A percentile compares a stretch with the other conserved stretches of the same genome.
phyloP scores from a whole-genome alignment of 345 rosid species.

The Noccaea bulbosa region DNA sequence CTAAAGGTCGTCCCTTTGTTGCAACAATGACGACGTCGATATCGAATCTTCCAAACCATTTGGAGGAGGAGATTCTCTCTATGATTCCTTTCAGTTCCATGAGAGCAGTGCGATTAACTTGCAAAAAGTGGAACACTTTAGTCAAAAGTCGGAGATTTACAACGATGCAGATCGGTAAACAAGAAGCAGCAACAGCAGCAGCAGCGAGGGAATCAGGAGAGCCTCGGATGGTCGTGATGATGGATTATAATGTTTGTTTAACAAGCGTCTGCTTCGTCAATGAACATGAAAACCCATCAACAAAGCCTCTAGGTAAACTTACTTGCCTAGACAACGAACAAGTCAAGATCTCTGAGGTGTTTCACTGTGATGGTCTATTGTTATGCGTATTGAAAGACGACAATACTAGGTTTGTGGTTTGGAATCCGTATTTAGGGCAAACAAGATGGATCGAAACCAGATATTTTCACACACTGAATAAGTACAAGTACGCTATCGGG shows the following conservation, averaged over 20 bases:
- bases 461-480: not conserved
- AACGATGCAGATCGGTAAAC: not conserved
- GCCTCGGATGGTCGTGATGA: not conserved
- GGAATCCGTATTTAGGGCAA: not conserved
- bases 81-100: not conserved
- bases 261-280: not conserved
- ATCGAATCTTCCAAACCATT: not conserved
- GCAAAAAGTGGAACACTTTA: not conserved
- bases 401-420: not conserved
- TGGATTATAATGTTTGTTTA: not conserved
- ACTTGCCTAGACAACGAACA: not conserved
- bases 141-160: not conserved
- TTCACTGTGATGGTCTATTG: not conserved
- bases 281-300: not conserved
- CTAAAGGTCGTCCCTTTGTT: not conserved
- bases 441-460: not conserved
- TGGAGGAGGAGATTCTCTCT: not conserved
- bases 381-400: not conserved
- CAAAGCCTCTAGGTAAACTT: not conserved
- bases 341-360: not conserved
- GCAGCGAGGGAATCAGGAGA: not conserved
- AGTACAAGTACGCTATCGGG: not conserved
- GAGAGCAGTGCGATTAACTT: not conserved
- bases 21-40: not conserved
- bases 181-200: not conserved